phyloP scores from a whole-genome alignment of 2,329 filamentous ascomycete genomes.

The Emmonsiellopsis sp. region DNA sequence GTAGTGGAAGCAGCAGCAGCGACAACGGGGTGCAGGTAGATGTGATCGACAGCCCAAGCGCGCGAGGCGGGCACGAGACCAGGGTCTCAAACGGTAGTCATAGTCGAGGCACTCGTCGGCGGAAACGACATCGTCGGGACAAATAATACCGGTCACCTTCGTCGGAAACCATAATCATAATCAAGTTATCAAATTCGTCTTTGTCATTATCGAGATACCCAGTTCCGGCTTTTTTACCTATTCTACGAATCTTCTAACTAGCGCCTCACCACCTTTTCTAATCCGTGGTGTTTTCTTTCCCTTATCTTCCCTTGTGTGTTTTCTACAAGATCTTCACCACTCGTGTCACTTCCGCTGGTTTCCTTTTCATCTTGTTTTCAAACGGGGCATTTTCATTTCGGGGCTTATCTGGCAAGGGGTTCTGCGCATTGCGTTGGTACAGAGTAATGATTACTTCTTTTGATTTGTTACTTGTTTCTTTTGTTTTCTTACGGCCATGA shows the following conservation, averaged over 20 bases:
- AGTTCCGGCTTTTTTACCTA: too few species aligned
- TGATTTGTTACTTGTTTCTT: too few species aligned
- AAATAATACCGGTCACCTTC: not conserved
- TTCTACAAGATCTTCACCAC: not conserved
- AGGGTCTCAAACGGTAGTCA: conserved; percentile 2
- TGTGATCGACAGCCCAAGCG: not conserved
- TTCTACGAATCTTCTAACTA: too few species aligned
- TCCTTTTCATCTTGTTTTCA: not conserved
- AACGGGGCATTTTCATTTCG: conserved; percentile 1
- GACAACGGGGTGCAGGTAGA: conserved; percentile 5
- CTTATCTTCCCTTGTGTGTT: not conserved
- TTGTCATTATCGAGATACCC: too few species aligned
- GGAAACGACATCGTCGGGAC: not conserved
- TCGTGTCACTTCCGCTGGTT: not conserved
- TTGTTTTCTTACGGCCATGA: too few species aligned
- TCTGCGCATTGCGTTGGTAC: not conserved
- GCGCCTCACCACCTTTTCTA: not conserved
- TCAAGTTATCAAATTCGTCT: not conserved
- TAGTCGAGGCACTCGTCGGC: not conserved
- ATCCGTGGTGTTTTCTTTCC: not conserved
- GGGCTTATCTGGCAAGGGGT: not conserved
- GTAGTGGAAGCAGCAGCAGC: conserved; percentile 9
- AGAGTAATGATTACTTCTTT: not conserved
- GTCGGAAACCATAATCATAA: not conserved
- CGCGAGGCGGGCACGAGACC: conserved; percentile 16